Evolutionary conservation across 208 protist species (phyloP).

Genomic region (Naegleria lovaniensis): DNA sequence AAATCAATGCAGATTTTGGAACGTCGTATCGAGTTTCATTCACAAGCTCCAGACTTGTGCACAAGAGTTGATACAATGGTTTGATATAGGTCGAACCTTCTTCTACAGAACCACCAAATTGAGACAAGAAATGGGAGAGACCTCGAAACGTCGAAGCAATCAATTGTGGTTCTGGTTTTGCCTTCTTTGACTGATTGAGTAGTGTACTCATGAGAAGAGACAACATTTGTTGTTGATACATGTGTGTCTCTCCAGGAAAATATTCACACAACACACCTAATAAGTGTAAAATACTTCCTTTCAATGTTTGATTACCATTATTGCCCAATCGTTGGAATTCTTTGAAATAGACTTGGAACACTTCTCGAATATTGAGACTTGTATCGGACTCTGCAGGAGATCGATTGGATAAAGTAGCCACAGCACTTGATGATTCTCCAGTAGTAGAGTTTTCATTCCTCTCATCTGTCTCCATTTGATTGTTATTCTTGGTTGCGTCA

Average conservation of each 20-base stretch:
- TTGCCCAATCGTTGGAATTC: neutral
- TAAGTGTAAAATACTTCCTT: conserved; percentile 31
- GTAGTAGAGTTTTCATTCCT: neutral
- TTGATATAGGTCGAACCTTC: conserved; percentile 31
- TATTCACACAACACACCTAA: conserved; percentile 35
- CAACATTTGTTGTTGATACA: conserved; percentile 22
- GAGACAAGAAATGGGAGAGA: conserved; percentile 24
- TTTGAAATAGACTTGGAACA: neutral
- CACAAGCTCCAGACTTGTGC: neutral
- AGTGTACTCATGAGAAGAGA: conserved; percentile 33
- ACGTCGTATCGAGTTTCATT: conserved; percentile 25
- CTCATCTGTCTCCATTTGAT: neutral
- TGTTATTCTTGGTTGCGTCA: neutral
- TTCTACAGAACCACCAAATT: conserved; percentile 35
- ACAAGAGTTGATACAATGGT: conserved; percentile 35
- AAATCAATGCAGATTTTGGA: conserved; percentile 28
- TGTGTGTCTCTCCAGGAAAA: conserved; percentile 24
- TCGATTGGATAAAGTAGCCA: no score
- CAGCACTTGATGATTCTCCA: no score
- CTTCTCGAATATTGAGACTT: neutral
- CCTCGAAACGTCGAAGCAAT: conserved; percentile 26
- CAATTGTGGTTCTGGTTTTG: conserved; percentile 26
- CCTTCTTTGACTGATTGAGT: conserved; percentile 16
- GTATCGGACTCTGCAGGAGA: no score
- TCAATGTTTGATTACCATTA: conserved; percentile 24